phyloP scores from a whole-genome alignment of 306 rosid genomes.

The Sindora glabra region DNA sequence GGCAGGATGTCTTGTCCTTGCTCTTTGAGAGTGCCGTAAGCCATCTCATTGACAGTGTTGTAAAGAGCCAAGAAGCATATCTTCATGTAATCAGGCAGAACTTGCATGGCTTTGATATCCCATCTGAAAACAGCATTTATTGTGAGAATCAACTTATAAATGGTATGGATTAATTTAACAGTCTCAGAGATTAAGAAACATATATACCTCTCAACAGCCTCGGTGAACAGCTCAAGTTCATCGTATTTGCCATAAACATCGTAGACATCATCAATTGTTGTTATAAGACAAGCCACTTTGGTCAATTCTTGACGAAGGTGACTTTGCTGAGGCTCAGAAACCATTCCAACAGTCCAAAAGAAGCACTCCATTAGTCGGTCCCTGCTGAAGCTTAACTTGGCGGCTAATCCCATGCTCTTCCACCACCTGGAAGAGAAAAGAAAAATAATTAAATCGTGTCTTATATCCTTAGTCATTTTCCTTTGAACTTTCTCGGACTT shows the following conservation, averaged over 20 bases:
- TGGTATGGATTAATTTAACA: no score
- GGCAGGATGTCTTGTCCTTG: constrained; percentile 17
- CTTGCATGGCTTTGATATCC: constrained; percentile 7
- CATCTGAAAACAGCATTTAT: no score
- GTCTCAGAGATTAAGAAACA: no score
- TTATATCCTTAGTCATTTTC: no score
- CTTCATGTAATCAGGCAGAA: constrained; percentile 23
- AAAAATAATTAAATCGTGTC: no score
- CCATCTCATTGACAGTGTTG: constrained; percentile 25
- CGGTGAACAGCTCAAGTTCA: constrained; percentile 16
- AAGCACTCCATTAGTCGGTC: no score
- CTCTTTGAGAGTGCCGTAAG: constrained; percentile 10
- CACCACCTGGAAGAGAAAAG: no score
- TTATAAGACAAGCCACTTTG: constrained; percentile 6
- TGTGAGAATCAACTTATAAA: no score
- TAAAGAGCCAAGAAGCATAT: constrained; percentile 27
- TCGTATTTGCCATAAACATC: constrained; percentile 23
- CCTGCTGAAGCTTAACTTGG: constrained; percentile 11
- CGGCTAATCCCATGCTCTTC: constrained; percentile 6
- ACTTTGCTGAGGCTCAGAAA: background rate
- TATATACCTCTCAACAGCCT: constrained; percentile 20
- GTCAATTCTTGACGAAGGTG: constrained; percentile 10
- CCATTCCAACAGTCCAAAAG: constrained; percentile 15
- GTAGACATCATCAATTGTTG: no score
- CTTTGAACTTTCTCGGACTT: no score